Base-by-base conservation (phyloP, 2,329 filamentous ascomycete genomes). In the Ambrosiella cleistominuta region DNA sequence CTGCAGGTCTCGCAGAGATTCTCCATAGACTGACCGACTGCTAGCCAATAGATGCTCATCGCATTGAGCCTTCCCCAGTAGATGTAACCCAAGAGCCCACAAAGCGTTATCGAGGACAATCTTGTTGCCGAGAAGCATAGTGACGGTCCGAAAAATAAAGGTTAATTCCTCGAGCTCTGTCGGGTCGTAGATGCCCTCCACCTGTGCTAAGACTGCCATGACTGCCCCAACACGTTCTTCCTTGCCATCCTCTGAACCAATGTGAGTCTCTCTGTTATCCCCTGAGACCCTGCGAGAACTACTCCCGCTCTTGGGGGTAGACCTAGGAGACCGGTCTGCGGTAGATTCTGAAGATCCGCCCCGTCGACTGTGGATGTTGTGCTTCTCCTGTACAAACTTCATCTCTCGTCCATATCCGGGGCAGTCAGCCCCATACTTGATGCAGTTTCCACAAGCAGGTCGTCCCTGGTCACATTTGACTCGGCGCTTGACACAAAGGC, bases 391-490 rank as follows among this genome's bases (percentile, higher is more conserved):
- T 27, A 73, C 68, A 57, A 73, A 73, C 63, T 73, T 73, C 61
- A 67, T 63, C 44, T 61, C 61, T 38, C 67, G 66, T 51, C 70
- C 49, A 60, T 71, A 73, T n/a, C 70, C 71, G 5, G 70, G 69
- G 57, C 70, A 73, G 7, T 64, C 63, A 19, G 64, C 66, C 40
- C 69, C 69, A 59, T 72, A 72, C 56, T 66, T 69, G 57, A 64
- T 60, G 63, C 71, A 73, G 56, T 72, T 73, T 27, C 64, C 65
- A 57, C 71, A 72, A 57, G 64, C 66, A 9, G 74, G 74, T 9
- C 67, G 68, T 19, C 62, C 65, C 64, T 75, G 69, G 63, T 77
- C 74, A 61, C 75, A 76, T 66, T 74, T 70, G 60, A 72, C 68
- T 53, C 68, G 68, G 57, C 71, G 67, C 64, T 67, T 69, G 60